A percentile compares a stretch with the other conserved stretches of the same genome.
These are phyloP conservation scores for Lichtheimia ramosa DNA, from an alignment of 371 early-diverging fungal genomes.

Conservation along the genomic window DNA sequence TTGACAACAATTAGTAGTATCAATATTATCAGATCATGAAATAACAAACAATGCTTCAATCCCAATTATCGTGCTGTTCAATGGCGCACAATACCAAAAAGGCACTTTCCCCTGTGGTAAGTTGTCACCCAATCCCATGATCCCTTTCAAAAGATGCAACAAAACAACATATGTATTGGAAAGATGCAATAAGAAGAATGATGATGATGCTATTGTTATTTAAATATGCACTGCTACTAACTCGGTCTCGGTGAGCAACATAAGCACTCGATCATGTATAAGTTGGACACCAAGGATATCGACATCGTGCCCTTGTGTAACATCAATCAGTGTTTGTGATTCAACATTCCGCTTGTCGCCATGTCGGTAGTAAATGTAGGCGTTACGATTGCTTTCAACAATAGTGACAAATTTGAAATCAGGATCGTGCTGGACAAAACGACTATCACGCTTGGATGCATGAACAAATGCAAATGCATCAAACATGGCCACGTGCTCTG, in stretches of 20 bases:
- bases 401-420: slow-evolving; percentile 53
- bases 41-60: no score
- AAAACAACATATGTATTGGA: no score
- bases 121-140: no score
- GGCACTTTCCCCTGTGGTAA: no score
- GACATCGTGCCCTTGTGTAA: slow-evolving; percentile 34
- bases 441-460: slow-evolving; percentile 76
- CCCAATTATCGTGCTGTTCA: no score
- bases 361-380: slow-evolving; percentile 67
- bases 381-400: slow-evolving; percentile 68
- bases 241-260: slow-evolving; percentile 52
- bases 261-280: slow-evolving; percentile 34
- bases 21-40: no score
- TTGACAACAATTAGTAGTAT: no score
- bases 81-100: no score
- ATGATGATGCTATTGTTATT: background rate
- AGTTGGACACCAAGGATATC: slow-evolving; percentile 55
- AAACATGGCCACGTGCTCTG: slow-evolving; percentile 61
- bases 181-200: no score
- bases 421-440: slow-evolving; percentile 60
- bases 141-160: no score
- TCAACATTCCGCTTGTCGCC: slow-evolving; percentile 27
- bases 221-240: slow-evolving; percentile 16
- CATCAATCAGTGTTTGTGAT: slow-evolving; percentile 39
- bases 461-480: slow-evolving; percentile 81